Percentiles rank a stretch among this genome's conserved stretches.
Conservation (phyloP, 345 rosid species). For the Citrus inodora region DNA sequence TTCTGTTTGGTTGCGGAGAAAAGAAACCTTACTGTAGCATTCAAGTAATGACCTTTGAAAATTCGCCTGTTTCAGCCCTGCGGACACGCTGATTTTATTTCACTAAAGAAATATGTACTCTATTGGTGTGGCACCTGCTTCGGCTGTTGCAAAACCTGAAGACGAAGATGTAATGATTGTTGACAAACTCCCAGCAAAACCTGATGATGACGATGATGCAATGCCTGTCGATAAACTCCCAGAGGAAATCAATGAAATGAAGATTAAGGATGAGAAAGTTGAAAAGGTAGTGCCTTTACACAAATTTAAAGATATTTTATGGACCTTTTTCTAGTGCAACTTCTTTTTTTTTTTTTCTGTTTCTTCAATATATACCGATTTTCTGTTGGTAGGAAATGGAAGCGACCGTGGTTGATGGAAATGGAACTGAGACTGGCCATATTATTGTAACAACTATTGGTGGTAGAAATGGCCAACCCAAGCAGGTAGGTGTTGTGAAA, state of each 20-base stretch:
- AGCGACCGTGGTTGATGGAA: slow-evolving; percentile 39
- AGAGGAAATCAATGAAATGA: slow-evolving; percentile 17
- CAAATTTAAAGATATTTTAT: background rate
- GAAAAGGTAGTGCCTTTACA: slow-evolving; percentile 5
- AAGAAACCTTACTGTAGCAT: background rate
- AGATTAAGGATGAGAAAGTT: slow-evolving; percentile 20
- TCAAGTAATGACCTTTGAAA: no score
- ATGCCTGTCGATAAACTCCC: slow-evolving; percentile 22
- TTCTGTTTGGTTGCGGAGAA: slow-evolving; percentile 19
- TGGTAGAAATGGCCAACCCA: slow-evolving; percentile 44
- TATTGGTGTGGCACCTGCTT: slow-evolving; percentile 9
- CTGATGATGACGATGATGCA: background rate
- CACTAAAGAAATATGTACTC: slow-evolving; percentile 5
- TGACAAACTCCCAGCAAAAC: no score
- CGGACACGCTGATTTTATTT: background rate
- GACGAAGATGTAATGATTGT: no score
- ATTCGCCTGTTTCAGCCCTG: background rate
- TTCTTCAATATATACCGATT: background rate
- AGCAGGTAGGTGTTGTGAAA: slow-evolving; percentile 29
- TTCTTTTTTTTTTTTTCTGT: background rate
- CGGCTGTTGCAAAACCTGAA: slow-evolving; percentile 8
- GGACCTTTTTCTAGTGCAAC: background rate
- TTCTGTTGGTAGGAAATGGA: slow-evolving; percentile 33
- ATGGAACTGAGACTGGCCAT: slow-evolving; percentile 39
- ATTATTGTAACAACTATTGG: slow-evolving; percentile 46